A percentile compares a stretch with the other conserved stretches of the same genome.
Evolutionary conservation across 2,329 filamentous ascomycete species (phyloP).

Genomic region (Botryotinia narcissicola): DNA sequence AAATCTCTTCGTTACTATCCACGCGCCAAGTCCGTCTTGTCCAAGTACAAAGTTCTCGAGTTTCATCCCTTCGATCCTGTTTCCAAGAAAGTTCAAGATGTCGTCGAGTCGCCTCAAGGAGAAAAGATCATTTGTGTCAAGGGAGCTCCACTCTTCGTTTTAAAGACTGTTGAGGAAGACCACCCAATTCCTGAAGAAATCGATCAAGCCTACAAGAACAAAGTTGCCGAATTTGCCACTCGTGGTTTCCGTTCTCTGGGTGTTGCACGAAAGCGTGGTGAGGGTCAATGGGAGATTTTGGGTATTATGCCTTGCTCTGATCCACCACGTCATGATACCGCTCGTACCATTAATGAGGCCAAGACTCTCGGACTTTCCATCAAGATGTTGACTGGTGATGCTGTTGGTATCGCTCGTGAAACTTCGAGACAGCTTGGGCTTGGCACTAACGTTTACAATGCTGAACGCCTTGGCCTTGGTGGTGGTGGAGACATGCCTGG

Average conservation of each 20-base stretch:
- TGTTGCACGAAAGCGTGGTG: slow-evolving; percentile 84
- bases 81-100: slow-evolving; percentile 85
- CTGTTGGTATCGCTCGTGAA: slow-evolving; percentile 88
- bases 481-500: slow-evolving; percentile 90
- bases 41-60: slow-evolving; percentile 80
- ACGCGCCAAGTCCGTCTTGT: slow-evolving; percentile 73
- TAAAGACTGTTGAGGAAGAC: slow-evolving; percentile 84
- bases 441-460: slow-evolving; percentile 91
- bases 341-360: slow-evolving; percentile 85
- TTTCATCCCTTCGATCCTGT: slow-evolving; percentile 91
- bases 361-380: slow-evolving; percentile 84
- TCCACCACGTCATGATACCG: slow-evolving; percentile 86
- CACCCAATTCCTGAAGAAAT: slow-evolving; percentile 74
- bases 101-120: slow-evolving; percentile 79
- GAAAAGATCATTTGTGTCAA: slow-evolving; percentile 88
- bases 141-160: slow-evolving; percentile 82
- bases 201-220: slow-evolving; percentile 85
- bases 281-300: slow-evolving; percentile 83
- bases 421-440: slow-evolving; percentile 89
- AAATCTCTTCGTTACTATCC: slow-evolving; percentile 82
- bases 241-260: slow-evolving; percentile 93
- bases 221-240: slow-evolving; percentile 85
- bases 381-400: slow-evolving; percentile 96
- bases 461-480: slow-evolving; percentile 85
- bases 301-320: slow-evolving; percentile 95